These are phyloP conservation scores for Sechiopsis laciniata DNA, from an alignment of 306 rosid species.

Conservation along the genomic window DNA sequence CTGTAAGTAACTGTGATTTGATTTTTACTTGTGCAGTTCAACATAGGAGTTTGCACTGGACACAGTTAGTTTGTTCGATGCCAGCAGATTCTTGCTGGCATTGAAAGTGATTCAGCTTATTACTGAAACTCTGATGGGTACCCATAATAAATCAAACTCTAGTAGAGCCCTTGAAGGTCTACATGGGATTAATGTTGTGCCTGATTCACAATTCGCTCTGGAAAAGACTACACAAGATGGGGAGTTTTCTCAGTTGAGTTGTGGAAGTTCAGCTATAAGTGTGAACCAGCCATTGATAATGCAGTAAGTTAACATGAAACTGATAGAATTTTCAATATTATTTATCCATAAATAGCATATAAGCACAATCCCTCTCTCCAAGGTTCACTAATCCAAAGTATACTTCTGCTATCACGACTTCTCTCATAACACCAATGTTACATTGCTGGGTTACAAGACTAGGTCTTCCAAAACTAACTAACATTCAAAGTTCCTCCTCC, in stretches of 20 bases:
- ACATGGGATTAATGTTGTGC: constrained; percentile 62
- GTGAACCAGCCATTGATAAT: constrained; percentile 47
- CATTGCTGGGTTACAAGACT: not conserved
- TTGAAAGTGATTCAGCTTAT: constrained; percentile 28
- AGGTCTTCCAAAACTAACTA: not conserved
- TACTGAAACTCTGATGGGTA: constrained; percentile 41
- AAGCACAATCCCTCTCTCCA: not conserved
- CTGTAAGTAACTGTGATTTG: constrained; percentile 4
- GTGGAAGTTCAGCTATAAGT: constrained; percentile 37
- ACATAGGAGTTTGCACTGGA: constrained; percentile 24
- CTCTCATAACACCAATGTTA: not conserved
- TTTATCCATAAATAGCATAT: not conserved
- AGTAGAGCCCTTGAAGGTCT: constrained; percentile 64
- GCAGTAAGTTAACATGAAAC: constrained; percentile 64
- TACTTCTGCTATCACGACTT: not conserved
- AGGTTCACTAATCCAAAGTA: not conserved
- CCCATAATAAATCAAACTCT: constrained; percentile 28
- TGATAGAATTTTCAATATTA: not conserved
- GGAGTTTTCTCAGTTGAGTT: constrained; percentile 31
- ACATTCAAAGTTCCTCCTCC: not conserved
- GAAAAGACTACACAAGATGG: constrained; percentile 47
- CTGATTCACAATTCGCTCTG: constrained; percentile 49
- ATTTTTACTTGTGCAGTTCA: constrained; percentile 5
- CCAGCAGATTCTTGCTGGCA: constrained; percentile 77
- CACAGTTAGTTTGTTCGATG: constrained; percentile 34